These are phyloP conservation scores for Pestalotiopsis sp. DNA, from an alignment of 2,329 filamentous ascomycete species.

Conservation along the genomic window DNA sequence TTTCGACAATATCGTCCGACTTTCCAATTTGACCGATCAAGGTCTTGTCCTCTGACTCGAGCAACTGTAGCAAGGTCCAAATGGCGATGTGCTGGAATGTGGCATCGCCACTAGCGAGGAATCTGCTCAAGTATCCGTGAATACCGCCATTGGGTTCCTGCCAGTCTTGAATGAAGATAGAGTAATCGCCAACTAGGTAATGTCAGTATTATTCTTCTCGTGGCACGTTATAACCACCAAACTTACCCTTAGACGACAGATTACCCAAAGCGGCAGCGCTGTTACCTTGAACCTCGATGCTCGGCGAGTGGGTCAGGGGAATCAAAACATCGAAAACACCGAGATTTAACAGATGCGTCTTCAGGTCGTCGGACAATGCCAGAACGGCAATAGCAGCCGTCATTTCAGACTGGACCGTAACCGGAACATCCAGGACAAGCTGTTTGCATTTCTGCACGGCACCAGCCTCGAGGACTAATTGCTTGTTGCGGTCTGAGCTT, in stretches of 20 bases:
- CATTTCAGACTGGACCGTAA: constrained; percentile 98
- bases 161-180: constrained; percentile 95
- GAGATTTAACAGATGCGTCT: constrained; percentile 84
- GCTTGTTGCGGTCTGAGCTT: constrained; percentile 97
- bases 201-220: constrained; percentile 16
- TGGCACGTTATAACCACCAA: neutral
- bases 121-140: constrained; percentile 90
- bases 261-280: constrained; percentile 96
- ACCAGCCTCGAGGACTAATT: constrained; percentile 92
- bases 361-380: constrained; percentile 92
- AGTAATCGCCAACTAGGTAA: constrained; percentile 84
- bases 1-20: constrained; percentile 86
- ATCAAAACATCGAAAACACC: constrained; percentile 97
- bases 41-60: constrained; percentile 91
- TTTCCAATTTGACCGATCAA: constrained; percentile 88
- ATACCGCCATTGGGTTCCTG: constrained; percentile 90
- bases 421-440: constrained; percentile 86
- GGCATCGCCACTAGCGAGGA: constrained; percentile 90
- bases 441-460: constrained; percentile 99
- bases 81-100: constrained; percentile 99
- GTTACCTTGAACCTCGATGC: constrained; percentile 97
- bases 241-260: constrained; percentile 89
- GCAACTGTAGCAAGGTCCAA: constrained; percentile 92
- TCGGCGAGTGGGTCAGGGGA: constrained; percentile 90
- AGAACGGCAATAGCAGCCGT: constrained; percentile 98